Evolutionary conservation across 371 early-diverging fungal genomes (phyloP).

Genomic region (Circinella minor): DNA sequence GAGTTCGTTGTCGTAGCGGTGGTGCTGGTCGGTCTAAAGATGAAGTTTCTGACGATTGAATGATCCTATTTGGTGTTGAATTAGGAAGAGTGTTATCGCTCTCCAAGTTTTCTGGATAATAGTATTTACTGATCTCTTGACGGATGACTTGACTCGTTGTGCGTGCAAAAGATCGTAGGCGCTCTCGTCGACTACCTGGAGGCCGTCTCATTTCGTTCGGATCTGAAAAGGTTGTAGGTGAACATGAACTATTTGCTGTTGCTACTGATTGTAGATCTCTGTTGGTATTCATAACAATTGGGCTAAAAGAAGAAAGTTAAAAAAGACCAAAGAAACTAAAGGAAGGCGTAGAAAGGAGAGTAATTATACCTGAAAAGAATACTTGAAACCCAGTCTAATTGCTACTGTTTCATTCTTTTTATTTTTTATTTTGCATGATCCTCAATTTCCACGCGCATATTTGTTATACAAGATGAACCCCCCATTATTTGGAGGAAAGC

Average conservation of each 20-base stretch:
- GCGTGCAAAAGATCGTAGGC: slow-evolving; percentile 32
- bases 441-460: no score
- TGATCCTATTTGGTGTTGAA: not conserved
- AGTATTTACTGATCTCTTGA: slow-evolving; percentile 38
- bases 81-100: not conserved
- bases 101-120: slow-evolving; percentile 5
- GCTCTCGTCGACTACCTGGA: slow-evolving; percentile 28
- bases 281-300: not conserved
- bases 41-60: not conserved
- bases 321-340: not conserved
- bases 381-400: not conserved
- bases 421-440: no score
- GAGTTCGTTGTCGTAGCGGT: slow-evolving; percentile 19
- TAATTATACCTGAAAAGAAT: not conserved
- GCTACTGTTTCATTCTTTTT: no score
- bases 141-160: slow-evolving; percentile 27
- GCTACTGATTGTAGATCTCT: slow-evolving; percentile 2
- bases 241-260: not conserved
- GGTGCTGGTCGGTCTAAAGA: not conserved
- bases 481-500: no score
- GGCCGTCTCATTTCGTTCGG: not conserved
- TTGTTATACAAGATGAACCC: no score
- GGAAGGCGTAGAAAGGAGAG: not conserved
- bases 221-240: not conserved
- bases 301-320: no score